Percentiles rank a stretch among this genome's conserved stretches.
Evolutionary conservation across 768 basidiomycete genomes (phyloP).

Genomic region (Amanita fuliginea): DNA sequence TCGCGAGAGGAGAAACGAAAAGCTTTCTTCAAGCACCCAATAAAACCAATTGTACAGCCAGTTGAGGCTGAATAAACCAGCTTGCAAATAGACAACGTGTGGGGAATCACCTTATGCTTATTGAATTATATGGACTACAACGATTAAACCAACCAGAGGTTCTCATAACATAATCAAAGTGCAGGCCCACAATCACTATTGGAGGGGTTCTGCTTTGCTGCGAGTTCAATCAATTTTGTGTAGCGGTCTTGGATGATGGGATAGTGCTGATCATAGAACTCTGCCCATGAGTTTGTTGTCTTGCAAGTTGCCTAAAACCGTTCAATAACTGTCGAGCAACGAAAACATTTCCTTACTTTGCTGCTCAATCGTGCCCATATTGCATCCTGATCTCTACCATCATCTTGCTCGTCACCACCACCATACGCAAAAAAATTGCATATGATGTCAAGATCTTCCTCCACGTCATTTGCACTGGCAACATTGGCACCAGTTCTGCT

Average conservation of each 20-base stretch:
- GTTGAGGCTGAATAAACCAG: slow-evolving; percentile 16
- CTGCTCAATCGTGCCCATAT: slow-evolving; percentile 40
- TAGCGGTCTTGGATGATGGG: slow-evolving; percentile 31
- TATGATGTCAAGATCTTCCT: slow-evolving; percentile 40
- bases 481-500: background rate
- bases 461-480: slow-evolving; percentile 7
- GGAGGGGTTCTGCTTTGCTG: background rate
- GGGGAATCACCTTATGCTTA: background rate
- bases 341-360: slow-evolving; percentile 28
- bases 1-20: slow-evolving; percentile 59
- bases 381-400: slow-evolving; percentile 20
- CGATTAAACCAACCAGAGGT: background rate
- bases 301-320: slow-evolving; percentile 25
- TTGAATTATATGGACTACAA: background rate
- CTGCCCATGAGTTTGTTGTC: slow-evolving; percentile 34
- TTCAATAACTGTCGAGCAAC: background rate
- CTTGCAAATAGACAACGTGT: slow-evolving; percentile 1
- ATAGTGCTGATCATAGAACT: slow-evolving; percentile 37
- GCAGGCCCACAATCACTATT: background rate
- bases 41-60: slow-evolving; percentile 25
- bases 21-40: slow-evolving; percentile 75
- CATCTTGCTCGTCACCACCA: slow-evolving; percentile 33
- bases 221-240: slow-evolving; percentile 13
- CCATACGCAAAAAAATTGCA: slow-evolving; percentile 44
- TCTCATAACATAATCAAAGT: background rate